phyloP scores from a whole-genome alignment of 768 basidiomycete genomes.

The Naganishia onofrii region DNA sequence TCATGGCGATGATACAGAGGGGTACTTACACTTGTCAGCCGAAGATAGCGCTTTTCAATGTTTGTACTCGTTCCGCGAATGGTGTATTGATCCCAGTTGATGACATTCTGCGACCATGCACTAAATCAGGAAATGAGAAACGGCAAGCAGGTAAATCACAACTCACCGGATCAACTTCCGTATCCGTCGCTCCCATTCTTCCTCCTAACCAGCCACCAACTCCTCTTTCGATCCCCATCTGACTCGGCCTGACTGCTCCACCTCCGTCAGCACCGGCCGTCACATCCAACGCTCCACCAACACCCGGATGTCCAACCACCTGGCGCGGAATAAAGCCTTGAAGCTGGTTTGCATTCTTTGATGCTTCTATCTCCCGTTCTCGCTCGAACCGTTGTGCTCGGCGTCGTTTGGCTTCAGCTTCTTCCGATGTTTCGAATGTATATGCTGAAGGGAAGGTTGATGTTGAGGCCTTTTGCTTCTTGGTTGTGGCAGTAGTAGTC shows the following conservation, averaged over 20 bases:
- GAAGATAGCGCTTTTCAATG: constrained; percentile 92
- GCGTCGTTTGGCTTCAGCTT: constrained; percentile 52
- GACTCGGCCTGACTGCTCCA: constrained; percentile 36
- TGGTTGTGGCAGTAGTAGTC: constrained; percentile 34
- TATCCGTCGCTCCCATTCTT: constrained; percentile 43
- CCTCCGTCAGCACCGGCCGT: constrained; percentile 33
- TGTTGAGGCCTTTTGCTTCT: constrained; percentile 41
- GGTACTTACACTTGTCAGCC: constrained; percentile 73
- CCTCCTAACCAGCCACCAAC: constrained; percentile 40
- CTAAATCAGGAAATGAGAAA: constrained; percentile 21
- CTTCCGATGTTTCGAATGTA: constrained; percentile 38
- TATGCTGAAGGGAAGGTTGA: constrained; percentile 40
- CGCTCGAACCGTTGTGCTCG: constrained; percentile 86
- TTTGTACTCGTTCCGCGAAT: constrained; percentile 88
- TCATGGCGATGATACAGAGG: no score
- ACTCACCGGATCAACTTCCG: constrained; percentile 51
- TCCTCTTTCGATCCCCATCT: constrained; percentile 42
- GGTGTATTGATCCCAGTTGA: constrained; percentile 92
- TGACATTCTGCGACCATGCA: constrained; percentile 70
- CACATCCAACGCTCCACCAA: constrained; percentile 46
- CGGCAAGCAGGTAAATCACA: neutral
- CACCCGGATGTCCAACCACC: constrained; percentile 56
- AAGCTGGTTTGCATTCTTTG: constrained; percentile 26
- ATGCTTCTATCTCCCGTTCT: constrained; percentile 76
- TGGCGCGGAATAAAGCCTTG: constrained; percentile 31